Evolutionary conservation across 2,329 filamentous ascomycete species (phyloP).

Genomic region (Diplodia corticola): DNA sequence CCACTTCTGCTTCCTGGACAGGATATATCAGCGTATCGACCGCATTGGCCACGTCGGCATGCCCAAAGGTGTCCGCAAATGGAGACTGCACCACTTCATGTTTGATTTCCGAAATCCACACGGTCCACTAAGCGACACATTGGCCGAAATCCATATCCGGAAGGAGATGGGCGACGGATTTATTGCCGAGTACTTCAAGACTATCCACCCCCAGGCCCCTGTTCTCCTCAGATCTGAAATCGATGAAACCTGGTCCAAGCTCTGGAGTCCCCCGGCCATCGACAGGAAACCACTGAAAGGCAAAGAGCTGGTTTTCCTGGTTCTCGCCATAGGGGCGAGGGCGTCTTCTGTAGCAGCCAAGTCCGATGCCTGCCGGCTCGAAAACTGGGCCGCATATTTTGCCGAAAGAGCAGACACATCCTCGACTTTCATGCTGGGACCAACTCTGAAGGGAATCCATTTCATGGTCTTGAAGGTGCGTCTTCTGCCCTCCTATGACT

Average conservation of each 20-base stretch:
- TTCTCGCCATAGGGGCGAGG: slow-evolving; percentile 45
- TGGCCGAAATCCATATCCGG: background rate
- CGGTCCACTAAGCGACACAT: background rate
- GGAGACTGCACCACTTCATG: slow-evolving; percentile 4
- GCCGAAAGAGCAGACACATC: background rate
- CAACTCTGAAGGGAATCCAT: background rate
- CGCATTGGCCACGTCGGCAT: background rate
- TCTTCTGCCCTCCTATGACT: too few relatives aligned
- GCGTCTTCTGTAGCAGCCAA: slow-evolving; percentile 58
- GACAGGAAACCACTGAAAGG: slow-evolving; percentile 31
- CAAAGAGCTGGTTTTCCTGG: slow-evolving; percentile 35
- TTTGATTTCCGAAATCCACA: background rate
- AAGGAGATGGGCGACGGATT: slow-evolving; percentile 5
- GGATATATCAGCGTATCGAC: slow-evolving; percentile 6
- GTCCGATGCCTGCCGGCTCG: slow-evolving; percentile 71
- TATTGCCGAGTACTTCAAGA: background rate
- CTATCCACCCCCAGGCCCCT: slow-evolving; percentile 23
- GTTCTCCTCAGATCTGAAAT: slow-evolving; percentile 39
- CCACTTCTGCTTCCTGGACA: background rate
- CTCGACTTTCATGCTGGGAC: background rate
- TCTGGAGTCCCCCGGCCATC: slow-evolving; percentile 20
- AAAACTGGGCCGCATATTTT: slow-evolving; percentile 77
- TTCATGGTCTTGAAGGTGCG: background rate
- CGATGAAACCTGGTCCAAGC: slow-evolving; percentile 44
- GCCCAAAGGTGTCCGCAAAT: background rate